Percentiles rank a stretch among this genome's conserved stretches.
phyloP scores from a whole-genome alignment of 1,139 yeast genomes.

The Blastobotrys elegans region DNA sequence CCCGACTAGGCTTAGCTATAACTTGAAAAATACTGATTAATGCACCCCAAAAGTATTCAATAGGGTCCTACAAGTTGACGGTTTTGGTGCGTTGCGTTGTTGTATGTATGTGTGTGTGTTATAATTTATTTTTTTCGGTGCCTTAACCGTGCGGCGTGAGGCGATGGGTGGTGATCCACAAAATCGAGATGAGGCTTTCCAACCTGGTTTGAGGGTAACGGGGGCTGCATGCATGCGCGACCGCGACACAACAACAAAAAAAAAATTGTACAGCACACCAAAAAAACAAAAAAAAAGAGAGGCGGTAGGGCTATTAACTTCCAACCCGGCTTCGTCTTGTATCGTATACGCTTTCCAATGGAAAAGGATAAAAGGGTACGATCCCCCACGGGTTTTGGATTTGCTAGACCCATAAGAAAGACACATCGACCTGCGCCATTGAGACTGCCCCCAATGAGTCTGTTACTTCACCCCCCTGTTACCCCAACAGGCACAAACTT shows the following conservation, averaged over 20 bases:
- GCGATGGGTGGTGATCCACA: too few relatives aligned
- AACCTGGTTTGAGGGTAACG: slow-evolving; percentile 2
- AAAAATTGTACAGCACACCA: background rate
- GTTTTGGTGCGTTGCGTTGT: too few relatives aligned
- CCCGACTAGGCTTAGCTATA: too few relatives aligned
- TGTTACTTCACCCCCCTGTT: background rate
- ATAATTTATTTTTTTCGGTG: too few relatives aligned
- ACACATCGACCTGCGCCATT: background rate
- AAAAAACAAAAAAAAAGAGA: background rate
- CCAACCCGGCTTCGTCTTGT: too few relatives aligned
- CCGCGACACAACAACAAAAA: background rate
- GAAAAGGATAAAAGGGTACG: slow-evolving; percentile 2
- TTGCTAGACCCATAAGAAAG: background rate
- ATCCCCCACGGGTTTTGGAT: background rate
- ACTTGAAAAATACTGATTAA: too few relatives aligned
- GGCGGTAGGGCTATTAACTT: too few relatives aligned
- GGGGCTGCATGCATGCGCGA: background rate
- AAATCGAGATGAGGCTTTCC: too few relatives aligned
- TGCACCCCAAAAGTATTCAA: too few relatives aligned
- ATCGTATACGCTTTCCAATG: background rate
- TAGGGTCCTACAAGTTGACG: too few relatives aligned
- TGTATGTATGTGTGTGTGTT: too few relatives aligned
- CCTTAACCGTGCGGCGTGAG: too few relatives aligned
- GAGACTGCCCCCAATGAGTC: slow-evolving; percentile 1
- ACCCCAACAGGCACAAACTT: background rate